Conservation (phyloP, 805 yeast species). For the Isabelozyma heimii region DNA sequence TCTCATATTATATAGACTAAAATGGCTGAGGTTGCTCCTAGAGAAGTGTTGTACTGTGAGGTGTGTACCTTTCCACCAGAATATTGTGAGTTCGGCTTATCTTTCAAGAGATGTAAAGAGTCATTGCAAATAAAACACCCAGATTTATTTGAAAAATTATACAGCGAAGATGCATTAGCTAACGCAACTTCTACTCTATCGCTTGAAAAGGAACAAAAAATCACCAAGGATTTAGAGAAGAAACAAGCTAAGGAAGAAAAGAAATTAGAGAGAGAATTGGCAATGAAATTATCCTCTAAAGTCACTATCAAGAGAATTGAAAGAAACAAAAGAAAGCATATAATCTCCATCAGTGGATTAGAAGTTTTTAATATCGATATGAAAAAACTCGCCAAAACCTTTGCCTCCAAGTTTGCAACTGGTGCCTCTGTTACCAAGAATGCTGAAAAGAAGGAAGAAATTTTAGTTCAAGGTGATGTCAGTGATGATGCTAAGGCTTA, state of each 20-base stretch:
- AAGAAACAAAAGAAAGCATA: slow-evolving; percentile 84
- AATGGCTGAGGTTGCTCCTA: slow-evolving; percentile 30
- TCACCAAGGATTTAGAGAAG: slow-evolving; percentile 78
- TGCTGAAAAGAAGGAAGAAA: slow-evolving; percentile 89
- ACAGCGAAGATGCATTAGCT: slow-evolving; percentile 57
- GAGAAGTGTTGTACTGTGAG: slow-evolving; percentile 61
- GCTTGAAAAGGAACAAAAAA: slow-evolving; percentile 76
- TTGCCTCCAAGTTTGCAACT: slow-evolving; percentile 92
- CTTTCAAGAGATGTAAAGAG: slow-evolving; percentile 75
- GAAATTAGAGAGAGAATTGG: slow-evolving; percentile 79
- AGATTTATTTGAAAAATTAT: slow-evolving; percentile 56
- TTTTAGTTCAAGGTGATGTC: slow-evolving; percentile 92
- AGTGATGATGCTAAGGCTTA: slow-evolving; percentile 85
- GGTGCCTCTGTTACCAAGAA: slow-evolving; percentile 91
- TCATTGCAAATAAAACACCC: slow-evolving; percentile 68
- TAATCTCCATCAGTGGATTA: slow-evolving; percentile 80
- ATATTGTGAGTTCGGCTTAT: slow-evolving; percentile 88
- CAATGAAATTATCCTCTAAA: slow-evolving; percentile 74
- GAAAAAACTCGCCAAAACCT: slow-evolving; percentile 87
- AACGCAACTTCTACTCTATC: slow-evolving; percentile 61
- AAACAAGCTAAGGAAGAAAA: slow-evolving; percentile 84
- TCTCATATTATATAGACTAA: background rate
- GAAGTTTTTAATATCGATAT: slow-evolving; percentile 86
- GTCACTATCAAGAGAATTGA: slow-evolving; percentile 83
- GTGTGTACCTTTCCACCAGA: slow-evolving; percentile 84